Percentiles rank a stretch among this genome's conserved stretches.
phyloP scores from a whole-genome alignment of 768 basidiomycete species.

The Russula sp. region DNA sequence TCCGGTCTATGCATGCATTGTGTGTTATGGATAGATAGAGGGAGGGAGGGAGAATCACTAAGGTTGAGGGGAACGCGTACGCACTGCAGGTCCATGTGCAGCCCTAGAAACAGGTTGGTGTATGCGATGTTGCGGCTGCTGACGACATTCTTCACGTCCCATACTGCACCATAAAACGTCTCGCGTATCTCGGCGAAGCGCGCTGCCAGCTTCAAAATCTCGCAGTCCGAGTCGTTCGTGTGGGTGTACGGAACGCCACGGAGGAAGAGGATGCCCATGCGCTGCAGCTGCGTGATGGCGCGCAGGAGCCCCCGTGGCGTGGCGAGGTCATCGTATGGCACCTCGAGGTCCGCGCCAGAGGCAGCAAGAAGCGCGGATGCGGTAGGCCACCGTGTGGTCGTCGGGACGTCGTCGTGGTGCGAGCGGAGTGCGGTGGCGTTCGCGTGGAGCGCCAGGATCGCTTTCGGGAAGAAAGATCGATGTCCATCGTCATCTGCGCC shows the following conservation, averaged over 20 bases:
- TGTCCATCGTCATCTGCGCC: constrained; percentile 48
- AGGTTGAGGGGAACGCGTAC: constrained; percentile 28
- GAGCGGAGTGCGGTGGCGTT: constrained; percentile 29
- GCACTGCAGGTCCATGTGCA: constrained; percentile 90
- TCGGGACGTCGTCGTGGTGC: constrained; percentile 41
- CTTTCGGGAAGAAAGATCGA: constrained; percentile 42
- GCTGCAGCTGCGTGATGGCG: constrained; percentile 63
- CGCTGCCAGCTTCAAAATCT: constrained; percentile 56
- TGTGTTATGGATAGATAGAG: not conserved
- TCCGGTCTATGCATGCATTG: no score
- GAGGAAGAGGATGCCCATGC: constrained; percentile 69
- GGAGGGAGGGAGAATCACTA: not conserved
- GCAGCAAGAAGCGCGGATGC: constrained; percentile 28
- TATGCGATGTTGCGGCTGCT: constrained; percentile 90
- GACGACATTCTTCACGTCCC: constrained; percentile 75
- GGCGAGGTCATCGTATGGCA: constrained; percentile 47
- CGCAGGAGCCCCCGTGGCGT: constrained; percentile 40
- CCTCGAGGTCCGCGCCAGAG: constrained; percentile 38
- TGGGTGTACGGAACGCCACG: constrained; percentile 56
- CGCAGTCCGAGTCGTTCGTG: constrained; percentile 56
- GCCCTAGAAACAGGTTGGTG: constrained; percentile 78
- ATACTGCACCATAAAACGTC: constrained; percentile 86
- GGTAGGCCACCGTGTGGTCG: constrained; percentile 40
- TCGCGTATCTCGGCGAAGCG: constrained; percentile 68
- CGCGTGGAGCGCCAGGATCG: constrained; percentile 46